Evolutionary conservation across 202 grass and related monocot genomes (phyloP), one percentile per base, ranked within the genome.

Genomic region (Hordeum pubiflorum): DNA sequence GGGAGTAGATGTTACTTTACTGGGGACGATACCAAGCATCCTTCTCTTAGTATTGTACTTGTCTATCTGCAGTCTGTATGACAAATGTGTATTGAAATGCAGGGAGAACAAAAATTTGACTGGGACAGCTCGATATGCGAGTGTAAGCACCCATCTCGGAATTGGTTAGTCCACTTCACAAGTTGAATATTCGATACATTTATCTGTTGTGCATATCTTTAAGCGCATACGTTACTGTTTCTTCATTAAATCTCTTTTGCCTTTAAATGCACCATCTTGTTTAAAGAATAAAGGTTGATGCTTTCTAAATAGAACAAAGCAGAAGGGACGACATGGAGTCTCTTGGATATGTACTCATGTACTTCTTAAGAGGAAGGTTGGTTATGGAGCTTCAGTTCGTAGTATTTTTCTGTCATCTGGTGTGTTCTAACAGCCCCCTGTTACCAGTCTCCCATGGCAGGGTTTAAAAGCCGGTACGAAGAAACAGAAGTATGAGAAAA

Each of bases 401-500:
- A 56, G 24, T 76, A 13, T 86, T 85, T 50, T 21, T 62, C 15
- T 50, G 38, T 18, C 37, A 36, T 65, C 17, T 66, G 1, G 38
- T 89, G 75, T 84, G 23, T n/a, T 57, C 63, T 84, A 76, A 81
- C 23, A 70, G 54, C 75, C 55, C 18, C 66, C 70, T 58, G 58
- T 56, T 89, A 22, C 69, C 83, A 97, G 94, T 63, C 91, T 97
- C 83, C 94, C 94, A 26, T 97, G 94, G 94, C 94, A 97, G 77
- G 94, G 94, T 82, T 78, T 97, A 55, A 94, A 97, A 97, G 94
- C 94, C 67, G 94, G 94, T 58, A 97, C 88, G 38, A 97, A 94
- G 87, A 97, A 94, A 78, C 91, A 97, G 43, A 97, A 97, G 81
- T 97, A 97, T 10, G 94, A 97, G 84, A 97, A 92, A 74, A 97